Evolutionary conservation across 306 rosid species (phyloP), one percentile per base, ranked within the genome.

Genomic region (Albizia julibrissin): DNA sequence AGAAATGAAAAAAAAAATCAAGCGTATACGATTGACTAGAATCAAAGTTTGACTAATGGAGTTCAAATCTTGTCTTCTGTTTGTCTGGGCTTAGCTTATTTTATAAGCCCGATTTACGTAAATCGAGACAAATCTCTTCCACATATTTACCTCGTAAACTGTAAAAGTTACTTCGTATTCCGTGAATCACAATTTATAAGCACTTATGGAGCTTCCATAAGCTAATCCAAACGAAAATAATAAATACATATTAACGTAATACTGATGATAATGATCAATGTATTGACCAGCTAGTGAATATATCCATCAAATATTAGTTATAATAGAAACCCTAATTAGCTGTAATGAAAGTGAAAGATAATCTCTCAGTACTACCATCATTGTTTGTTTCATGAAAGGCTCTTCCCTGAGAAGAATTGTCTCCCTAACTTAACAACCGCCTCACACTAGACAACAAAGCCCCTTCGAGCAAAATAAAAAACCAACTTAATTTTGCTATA

Each of bases 271-370:
- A 34, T 67, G 26, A 68, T 56, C 3, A 12, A 50, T 46, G 79
- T 42, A 69, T 69, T 79, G 86, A 81, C 85, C 3, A 4, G 9
- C 85, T 3, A 12, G 9, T 13, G 49, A 42, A 18, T 52, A 52
- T 54, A 47, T 47, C 5, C 52, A 37, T 37, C 8, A 37, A 5
- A 47, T 12, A 62, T 72, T 74, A 67, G 86, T 70, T 21, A 58
- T 54, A 80, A 72, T 18, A 18, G 18, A 77, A 64, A 46, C 14
- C 59, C n/a, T 64, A 74, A 61, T 61, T 61, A 84, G 81, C 44
- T 79, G 78, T 14, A 75, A 65, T 59, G 88, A 87, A 82, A 87
- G 76, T 16, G 90, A 87, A 79, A 84, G 78, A 40, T 46, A 61
- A 87, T 61, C 84, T 50, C 58, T 74, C 37, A 40, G 65, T 2